A percentile compares a stretch with the other conserved stretches of the same genome.
phyloP scores from a whole-genome alignment of 495 filamentous ascomycete genomes.

The Saxophila tyrrhenica region DNA sequence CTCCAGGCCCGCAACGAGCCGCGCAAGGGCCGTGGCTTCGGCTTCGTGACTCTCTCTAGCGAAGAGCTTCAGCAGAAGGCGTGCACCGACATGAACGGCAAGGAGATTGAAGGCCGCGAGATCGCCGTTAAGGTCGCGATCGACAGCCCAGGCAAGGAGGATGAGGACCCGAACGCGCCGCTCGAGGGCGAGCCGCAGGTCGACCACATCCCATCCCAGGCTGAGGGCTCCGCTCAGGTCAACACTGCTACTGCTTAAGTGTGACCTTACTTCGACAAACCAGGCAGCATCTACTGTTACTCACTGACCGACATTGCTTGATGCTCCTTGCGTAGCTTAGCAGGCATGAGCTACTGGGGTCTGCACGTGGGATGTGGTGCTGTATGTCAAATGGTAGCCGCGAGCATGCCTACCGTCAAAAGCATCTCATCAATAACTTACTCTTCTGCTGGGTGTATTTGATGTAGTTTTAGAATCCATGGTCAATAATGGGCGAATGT shows the following conservation, averaged over 20 bases:
- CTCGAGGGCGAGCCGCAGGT: slow-evolving; percentile 19
- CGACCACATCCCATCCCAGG: slow-evolving; percentile 16
- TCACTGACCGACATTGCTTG: not conserved
- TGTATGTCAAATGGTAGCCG: too few relatives aligned
- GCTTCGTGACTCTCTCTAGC: slow-evolving; percentile 89
- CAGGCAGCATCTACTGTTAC: not conserved
- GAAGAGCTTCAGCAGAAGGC: slow-evolving; percentile 97
- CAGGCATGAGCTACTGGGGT: not conserved
- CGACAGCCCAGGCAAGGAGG: slow-evolving; percentile 97
- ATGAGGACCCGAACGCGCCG: slow-evolving; percentile 48
- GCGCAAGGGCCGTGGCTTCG: slow-evolving; percentile 98
- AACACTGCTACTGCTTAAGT: slow-evolving; percentile 26
- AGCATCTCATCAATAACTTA: not conserved
- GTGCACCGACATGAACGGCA: slow-evolving; percentile 95
- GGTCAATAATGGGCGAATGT: not conserved
- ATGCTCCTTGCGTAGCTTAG: not conserved
- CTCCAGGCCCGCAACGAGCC: slow-evolving; percentile 94
- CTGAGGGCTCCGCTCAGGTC: slow-evolving; percentile 31
- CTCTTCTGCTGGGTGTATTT: slow-evolving; percentile 1
- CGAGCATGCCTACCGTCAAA: too few relatives aligned
- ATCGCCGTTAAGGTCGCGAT: slow-evolving; percentile 99
- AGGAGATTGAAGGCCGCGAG: slow-evolving; percentile 94
- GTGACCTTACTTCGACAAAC: not conserved
- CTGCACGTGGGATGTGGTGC: not conserved
- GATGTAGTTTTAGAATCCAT: not conserved